Evolutionary conservation across 345 rosid genomes (phyloP).

Genomic region (Sonneratia alba): DNA sequence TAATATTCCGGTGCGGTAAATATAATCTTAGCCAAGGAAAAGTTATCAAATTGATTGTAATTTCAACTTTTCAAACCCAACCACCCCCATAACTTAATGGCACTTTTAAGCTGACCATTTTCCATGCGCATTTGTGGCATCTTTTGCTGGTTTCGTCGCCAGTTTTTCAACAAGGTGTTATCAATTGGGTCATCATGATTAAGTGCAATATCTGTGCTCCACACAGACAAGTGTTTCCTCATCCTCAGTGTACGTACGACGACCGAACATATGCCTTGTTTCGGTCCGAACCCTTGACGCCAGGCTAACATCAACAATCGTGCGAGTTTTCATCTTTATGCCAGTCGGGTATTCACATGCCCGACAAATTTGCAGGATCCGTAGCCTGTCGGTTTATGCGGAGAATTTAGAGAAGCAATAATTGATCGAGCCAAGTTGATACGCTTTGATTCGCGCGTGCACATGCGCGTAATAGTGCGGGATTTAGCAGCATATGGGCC

Average conservation of each 20-base stretch:
- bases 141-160: neutral
- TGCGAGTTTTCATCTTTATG: too few species aligned
- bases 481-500: too few species aligned
- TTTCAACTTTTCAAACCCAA: conserved; percentile 10
- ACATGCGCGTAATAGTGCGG: too few species aligned
- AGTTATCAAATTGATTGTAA: neutral
- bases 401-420: too few species aligned
- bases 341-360: too few species aligned
- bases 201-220: neutral
- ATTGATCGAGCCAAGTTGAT: too few species aligned
- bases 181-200: neutral
- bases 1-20: too few species aligned
- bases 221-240: neutral
- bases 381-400: too few species aligned
- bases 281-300: too few species aligned
- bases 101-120: neutral
- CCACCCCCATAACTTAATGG: conserved; percentile 4
- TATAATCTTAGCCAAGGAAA: neutral
- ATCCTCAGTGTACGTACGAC: neutral
- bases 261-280: neutral
- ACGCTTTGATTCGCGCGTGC: too few species aligned
- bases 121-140: neutral
- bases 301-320: too few species aligned
- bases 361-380: too few species aligned
- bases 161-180: neutral